Evolutionary conservation across 805 yeast genomes (phyloP).

Genomic region (Myxozyma lipomycoides): DNA sequence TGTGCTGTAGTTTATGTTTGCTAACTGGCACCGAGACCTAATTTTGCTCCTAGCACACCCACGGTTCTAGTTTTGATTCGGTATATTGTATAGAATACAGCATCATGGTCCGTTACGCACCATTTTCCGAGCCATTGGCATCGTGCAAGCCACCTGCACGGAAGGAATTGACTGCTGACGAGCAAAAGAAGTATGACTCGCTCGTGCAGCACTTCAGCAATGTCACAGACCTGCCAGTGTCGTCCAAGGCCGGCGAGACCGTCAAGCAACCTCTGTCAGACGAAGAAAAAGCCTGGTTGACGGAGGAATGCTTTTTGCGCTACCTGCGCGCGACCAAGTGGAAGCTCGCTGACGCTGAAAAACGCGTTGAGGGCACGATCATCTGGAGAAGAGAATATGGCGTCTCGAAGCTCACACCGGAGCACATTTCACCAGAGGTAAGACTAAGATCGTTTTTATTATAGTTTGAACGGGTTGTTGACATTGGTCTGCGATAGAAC

Average conservation of each 20-base stretch:
- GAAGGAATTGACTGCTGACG: slow-evolving; percentile 47
- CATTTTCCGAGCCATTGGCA: slow-evolving; percentile 56
- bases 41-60: too few relatives aligned
- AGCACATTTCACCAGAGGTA: slow-evolving; percentile 32
- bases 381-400: slow-evolving; percentile 96
- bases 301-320: slow-evolving; percentile 84
- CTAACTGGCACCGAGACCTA: too few relatives aligned
- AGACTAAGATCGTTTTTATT: background rate
- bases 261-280: slow-evolving; percentile 41
- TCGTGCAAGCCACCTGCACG: slow-evolving; percentile 51
- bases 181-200: slow-evolving; percentile 56
- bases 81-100: too few relatives aligned
- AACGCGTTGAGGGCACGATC: slow-evolving; percentile 69
- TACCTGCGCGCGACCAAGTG: slow-evolving; percentile 93
- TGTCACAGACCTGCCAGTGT: slow-evolving; percentile 47
- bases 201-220: slow-evolving; percentile 61
- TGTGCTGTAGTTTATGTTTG: too few relatives aligned
- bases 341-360: slow-evolving; percentile 65
- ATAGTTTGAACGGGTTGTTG: background rate
- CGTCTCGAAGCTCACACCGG: slow-evolving; percentile 44
- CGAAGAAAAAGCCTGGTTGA: slow-evolving; percentile 84
- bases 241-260: slow-evolving; percentile 38
- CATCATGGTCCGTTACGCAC: slow-evolving; percentile 36
- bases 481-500: slow-evolving; percentile 49
- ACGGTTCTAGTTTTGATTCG: too few relatives aligned